Evolutionary conservation across 1,139 yeast genomes (phyloP).

Genomic region (Petasospora fabianii): DNA sequence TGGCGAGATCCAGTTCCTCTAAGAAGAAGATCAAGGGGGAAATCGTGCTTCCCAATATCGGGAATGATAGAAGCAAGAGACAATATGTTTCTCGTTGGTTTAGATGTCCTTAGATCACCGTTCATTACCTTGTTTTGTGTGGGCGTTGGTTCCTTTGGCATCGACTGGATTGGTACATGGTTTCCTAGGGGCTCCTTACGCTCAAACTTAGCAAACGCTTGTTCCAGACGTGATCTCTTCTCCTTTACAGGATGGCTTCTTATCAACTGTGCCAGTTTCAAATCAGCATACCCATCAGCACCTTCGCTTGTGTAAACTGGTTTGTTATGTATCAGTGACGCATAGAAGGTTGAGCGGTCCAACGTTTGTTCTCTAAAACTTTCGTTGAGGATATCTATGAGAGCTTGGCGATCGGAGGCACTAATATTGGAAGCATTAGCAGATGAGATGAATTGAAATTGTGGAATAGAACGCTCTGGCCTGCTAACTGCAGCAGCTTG

Average conservation of each 20-base stretch:
- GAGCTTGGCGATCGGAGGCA: too few relatives aligned
- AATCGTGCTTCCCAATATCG: not conserved
- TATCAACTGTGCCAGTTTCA: not conserved
- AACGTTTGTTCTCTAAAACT: too few relatives aligned
- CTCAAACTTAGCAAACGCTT: not conserved
- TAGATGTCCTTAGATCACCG: constrained; percentile 31
- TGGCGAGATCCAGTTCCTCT: not conserved
- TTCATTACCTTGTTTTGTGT: not conserved
- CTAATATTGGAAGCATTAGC: too few relatives aligned
- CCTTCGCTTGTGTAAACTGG: not conserved
- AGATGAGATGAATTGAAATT: too few relatives aligned
- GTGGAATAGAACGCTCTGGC: too few relatives aligned
- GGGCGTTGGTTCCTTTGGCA: not conserved
- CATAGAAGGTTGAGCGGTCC: too few relatives aligned
- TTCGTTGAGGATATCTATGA: too few relatives aligned
- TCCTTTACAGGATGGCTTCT: not conserved
- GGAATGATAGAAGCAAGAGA: not conserved
- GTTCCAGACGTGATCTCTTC: not conserved
- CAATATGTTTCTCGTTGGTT: not conserved
- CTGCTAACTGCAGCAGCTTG: too few relatives aligned
- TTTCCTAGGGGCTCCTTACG: too few relatives aligned
- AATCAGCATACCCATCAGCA: not conserved
- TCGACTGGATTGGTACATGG: too few relatives aligned
- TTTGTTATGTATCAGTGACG: too few relatives aligned
- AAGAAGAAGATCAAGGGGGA: not conserved